Base-by-base conservation (phyloP, 179 eudicot species). In the Beta lomatogona region DNA sequence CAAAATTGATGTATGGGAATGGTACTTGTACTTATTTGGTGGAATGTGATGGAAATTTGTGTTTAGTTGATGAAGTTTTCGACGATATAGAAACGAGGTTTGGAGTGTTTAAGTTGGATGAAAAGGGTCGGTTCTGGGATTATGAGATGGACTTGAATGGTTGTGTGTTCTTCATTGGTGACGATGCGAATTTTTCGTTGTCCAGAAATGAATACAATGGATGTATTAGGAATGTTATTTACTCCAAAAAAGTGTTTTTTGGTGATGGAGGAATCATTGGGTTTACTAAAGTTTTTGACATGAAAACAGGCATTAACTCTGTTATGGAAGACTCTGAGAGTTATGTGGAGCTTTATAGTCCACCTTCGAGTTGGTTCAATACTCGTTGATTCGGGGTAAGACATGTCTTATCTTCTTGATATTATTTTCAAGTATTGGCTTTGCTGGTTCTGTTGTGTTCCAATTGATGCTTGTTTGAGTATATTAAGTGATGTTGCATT, bases 31-130 rank as follows among this genome's bases (percentile, higher is more conserved):
- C 86, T 0, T 3, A 18, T 58, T 75, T 83, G 78, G 76, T 83
- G 15, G 86, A 52, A 12, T 74, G 57, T 59, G 86, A 83, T 9
- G 82, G 48, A 13, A 53, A 10, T 1, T 79, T 83, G 71, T 83
- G 48, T 41, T 14, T 83, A 18, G 61, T 79, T 68, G 86, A 79
- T 75, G 18, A 57, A 13, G 41, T 28, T 19, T 2, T 1, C 0
- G 28, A 9, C 0, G 0, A n/a, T 65, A 6, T 50, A 9, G 59
- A 21, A 45, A 31, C 19, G n/a, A 28, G 9, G 45, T 12, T 79
- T 58, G 76, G 79, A 48, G 86, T 83, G 55, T 83, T 57, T 50
- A 83, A 83, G 77, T 61, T 83, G 65, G 86, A 83, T 69, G 86
- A 79, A 2, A 83, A 83, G 71, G 52, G 82, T 3, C 50, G 77